These are phyloP conservation scores for Schrenkiella parvula DNA, from an alignment of 345 rosid genomes.

Conservation along the genomic window DNA sequence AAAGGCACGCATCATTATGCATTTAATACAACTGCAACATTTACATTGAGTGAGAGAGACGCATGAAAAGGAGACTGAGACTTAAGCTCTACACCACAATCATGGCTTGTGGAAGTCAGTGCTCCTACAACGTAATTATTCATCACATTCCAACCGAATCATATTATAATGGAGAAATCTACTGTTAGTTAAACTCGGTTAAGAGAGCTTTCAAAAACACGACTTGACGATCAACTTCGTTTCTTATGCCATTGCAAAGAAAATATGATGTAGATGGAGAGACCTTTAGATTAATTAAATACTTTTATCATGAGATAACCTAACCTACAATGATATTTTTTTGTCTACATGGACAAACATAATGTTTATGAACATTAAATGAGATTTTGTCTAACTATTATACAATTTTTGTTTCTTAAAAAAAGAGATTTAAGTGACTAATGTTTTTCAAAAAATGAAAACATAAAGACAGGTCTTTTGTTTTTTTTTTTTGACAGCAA, in stretches of 20 bases:
- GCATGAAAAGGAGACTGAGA: conserved; percentile 15
- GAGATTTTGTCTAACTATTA: not conserved
- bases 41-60: conserved; percentile 15
- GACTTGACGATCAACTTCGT: not conserved
- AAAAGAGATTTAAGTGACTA: not conserved
- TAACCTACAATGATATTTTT: not conserved
- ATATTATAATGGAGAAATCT: not conserved
- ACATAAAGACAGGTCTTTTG: not conserved
- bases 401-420: not conserved
- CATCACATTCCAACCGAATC: not conserved
- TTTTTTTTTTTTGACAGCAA: too few species aligned
- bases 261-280: not conserved
- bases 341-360: not conserved
- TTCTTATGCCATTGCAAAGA: not conserved
- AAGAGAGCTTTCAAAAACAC: not conserved
- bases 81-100: conserved; percentile 18
- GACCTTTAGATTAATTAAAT: not conserved
- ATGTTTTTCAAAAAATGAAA: not conserved
- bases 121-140: not conserved
- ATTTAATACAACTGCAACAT: conserved; percentile 20
- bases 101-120: conserved; percentile 23
- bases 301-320: not conserved
- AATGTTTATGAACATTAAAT: too few species aligned
- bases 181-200: not conserved
- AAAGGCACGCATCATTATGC: conserved; percentile 15